Conservation (phyloP, 495 filamentous ascomycete species). For the Penicillium flavigenum region DNA sequence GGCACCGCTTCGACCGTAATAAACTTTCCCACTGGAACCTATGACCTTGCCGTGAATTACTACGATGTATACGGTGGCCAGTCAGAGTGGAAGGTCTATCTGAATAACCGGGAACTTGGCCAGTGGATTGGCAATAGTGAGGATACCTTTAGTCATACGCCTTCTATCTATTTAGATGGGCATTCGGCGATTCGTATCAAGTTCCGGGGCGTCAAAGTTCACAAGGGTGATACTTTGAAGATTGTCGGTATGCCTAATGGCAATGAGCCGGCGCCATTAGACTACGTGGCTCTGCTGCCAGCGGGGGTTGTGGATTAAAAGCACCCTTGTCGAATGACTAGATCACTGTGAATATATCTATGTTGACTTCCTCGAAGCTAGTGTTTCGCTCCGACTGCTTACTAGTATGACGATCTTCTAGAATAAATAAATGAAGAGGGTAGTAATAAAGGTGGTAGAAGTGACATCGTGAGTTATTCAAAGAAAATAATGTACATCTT, state of each 20-base stretch:
- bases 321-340: neutral
- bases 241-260: slow-evolving; percentile 60
- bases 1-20: slow-evolving; percentile 52
- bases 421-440: neutral
- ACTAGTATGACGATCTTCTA: neutral
- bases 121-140: slow-evolving; percentile 59
- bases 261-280: slow-evolving; percentile 60
- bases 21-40: slow-evolving; percentile 49
- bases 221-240: slow-evolving; percentile 56
- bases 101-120: slow-evolving; percentile 53
- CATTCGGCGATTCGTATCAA: slow-evolving; percentile 63
- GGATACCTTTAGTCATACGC: slow-evolving; percentile 54
- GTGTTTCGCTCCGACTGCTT: neutral
- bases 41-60: slow-evolving; percentile 65
- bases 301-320: slow-evolving; percentile 57
- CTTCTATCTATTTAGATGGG: slow-evolving; percentile 58
- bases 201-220: slow-evolving; percentile 51
- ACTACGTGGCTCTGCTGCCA: slow-evolving; percentile 65
- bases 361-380: neutral
- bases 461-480: neutral
- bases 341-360: neutral
- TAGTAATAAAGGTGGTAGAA: neutral
- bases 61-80: slow-evolving; percentile 59
- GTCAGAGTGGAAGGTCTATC: slow-evolving; percentile 51
- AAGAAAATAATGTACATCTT: neutral